Evolutionary conservation across 257 asterid genomes (phyloP).

Genomic region (Anisodus tanguticus): DNA sequence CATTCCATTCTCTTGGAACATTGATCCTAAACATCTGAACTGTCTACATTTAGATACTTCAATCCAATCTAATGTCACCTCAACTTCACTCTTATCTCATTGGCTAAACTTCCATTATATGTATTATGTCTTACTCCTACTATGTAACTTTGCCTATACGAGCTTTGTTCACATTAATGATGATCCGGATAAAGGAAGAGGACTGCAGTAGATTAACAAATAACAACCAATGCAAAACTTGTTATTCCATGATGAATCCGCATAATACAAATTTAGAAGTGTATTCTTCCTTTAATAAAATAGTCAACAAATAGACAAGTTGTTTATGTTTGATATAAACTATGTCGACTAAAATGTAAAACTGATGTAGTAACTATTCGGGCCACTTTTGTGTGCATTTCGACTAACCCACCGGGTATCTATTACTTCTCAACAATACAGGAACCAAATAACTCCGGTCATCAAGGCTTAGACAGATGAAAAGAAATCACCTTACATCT

Average conservation of each 20-base stretch:
- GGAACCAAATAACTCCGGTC: neutral
- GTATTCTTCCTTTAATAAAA: neutral
- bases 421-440: neutral
- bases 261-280: neutral
- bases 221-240: neutral
- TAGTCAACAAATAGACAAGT: neutral
- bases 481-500: neutral
- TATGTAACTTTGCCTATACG: neutral
- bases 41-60: slow-evolving; percentile 8
- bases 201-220: neutral
- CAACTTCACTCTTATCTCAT: neutral
- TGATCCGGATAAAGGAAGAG: neutral
- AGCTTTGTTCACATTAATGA: neutral
- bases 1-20: neutral
- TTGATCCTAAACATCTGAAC: slow-evolving; percentile 8
- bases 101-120: slow-evolving; percentile 5
- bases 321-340: neutral
- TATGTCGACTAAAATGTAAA: neutral
- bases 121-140: neutral
- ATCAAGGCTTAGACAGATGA: neutral
- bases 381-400: neutral
- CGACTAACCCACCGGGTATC: neutral
- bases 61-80: slow-evolving; percentile 1
- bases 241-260: neutral
- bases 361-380: neutral